Conservation (phyloP, 345 rosid genomes). For the Salix suchowensis region DNA sequence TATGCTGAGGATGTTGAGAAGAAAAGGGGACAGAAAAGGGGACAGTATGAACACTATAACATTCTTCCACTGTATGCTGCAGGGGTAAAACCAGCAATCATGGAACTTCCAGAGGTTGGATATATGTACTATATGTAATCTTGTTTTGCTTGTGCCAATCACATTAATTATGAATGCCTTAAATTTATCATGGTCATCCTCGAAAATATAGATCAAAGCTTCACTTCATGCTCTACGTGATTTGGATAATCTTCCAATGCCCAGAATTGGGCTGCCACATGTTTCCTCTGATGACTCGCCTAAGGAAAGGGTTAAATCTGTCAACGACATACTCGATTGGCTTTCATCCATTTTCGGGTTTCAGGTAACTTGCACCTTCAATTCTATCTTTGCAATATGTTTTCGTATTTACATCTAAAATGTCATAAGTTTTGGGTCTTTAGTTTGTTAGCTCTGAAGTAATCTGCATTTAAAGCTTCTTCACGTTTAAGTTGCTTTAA, state of each 20-base stretch:
- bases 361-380: conserved; percentile 58
- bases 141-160: conserved; percentile 7
- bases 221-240: conserved; percentile 61
- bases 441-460: not conserved
- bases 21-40: conserved; percentile 52
- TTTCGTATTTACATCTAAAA: conserved; percentile 4
- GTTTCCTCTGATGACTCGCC: conserved; percentile 24
- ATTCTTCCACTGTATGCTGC: conserved; percentile 73
- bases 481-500: not conserved
- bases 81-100: conserved; percentile 62
- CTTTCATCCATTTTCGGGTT: conserved; percentile 86
- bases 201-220: conserved; percentile 60
- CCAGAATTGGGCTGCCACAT: conserved; percentile 18
- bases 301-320: conserved; percentile 41
- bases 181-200: conserved; percentile 9
- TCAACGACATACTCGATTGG: conserved; percentile 81
- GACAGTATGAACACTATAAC: conserved; percentile 60
- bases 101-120: conserved; percentile 91
- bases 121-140: conserved; percentile 9
- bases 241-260: conserved; percentile 61
- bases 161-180: conserved; percentile 2
- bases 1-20: conserved; percentile 65
- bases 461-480: not conserved
- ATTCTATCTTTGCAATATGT: conserved; percentile 8
- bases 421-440: not conserved